Percentiles rank a stretch among this genome's conserved stretches.
phyloP scores from a whole-genome alignment of 2,329 filamentous ascomycete species.

The Conoideocrella luteorostrata region DNA sequence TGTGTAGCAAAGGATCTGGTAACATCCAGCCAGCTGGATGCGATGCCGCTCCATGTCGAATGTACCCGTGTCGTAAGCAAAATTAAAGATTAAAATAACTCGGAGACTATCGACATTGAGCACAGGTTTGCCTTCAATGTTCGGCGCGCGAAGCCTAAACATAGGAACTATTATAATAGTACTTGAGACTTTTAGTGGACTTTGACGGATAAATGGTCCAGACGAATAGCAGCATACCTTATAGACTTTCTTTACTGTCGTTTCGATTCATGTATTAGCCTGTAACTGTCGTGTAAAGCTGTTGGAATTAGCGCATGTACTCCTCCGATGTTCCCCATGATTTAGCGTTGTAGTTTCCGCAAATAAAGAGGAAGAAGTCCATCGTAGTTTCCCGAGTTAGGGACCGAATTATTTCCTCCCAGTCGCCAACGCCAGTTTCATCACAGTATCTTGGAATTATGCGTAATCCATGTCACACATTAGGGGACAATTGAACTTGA shows the following conservation, averaged over 20 bases:
- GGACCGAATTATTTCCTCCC: not conserved
- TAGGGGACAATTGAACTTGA: not conserved
- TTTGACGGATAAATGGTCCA: not conserved
- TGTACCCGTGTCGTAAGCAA: slow-evolving; percentile 19
- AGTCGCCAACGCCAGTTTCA: not conserved
- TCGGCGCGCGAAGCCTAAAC: slow-evolving; percentile 17
- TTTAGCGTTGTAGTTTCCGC: slow-evolving; percentile 16
- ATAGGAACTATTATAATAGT: slow-evolving; percentile 14
- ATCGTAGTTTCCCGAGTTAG: slow-evolving; percentile 11
- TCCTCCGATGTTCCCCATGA: slow-evolving; percentile 16
- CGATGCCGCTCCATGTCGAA: slow-evolving; percentile 18
- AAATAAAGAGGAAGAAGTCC: slow-evolving; percentile 21
- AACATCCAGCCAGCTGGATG: slow-evolving; percentile 18
- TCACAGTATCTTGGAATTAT: slow-evolving; percentile 2
- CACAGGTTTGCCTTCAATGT: slow-evolving; percentile 19
- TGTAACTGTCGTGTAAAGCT: slow-evolving; percentile 19
- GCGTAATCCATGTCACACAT: not conserved
- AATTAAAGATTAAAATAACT: slow-evolving; percentile 22
- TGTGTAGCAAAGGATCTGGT: slow-evolving; percentile 22
- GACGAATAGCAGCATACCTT: slow-evolving; percentile 15
- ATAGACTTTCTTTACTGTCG: slow-evolving; percentile 19
- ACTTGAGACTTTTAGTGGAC: slow-evolving; percentile 10
- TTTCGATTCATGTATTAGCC: slow-evolving; percentile 18
- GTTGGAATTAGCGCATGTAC: slow-evolving; percentile 22
- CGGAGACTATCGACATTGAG: slow-evolving; percentile 15